phyloP scores from a whole-genome alignment of 805 yeast species.

The Hagleromyces aurorensis region DNA sequence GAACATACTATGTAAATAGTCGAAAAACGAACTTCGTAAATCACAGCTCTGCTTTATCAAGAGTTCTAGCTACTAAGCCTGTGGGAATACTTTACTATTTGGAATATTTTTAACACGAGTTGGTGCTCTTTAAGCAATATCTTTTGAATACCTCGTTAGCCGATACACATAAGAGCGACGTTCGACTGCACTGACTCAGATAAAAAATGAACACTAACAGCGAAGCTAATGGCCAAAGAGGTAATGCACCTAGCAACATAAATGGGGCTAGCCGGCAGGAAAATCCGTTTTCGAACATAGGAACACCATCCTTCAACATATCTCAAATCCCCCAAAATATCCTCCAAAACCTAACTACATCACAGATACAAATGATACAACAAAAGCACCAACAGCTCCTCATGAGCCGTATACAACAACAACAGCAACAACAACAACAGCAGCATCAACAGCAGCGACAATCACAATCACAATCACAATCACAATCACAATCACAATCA shows the following conservation, averaged over 20 bases:
- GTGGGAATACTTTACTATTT: too few relatives aligned
- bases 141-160: too few relatives aligned
- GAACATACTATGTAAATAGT: too few relatives aligned
- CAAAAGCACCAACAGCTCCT: slow-evolving; percentile 30
- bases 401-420: slow-evolving; percentile 25
- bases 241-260: slow-evolving; percentile 1
- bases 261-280: slow-evolving; percentile 5
- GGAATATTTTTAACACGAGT: too few relatives aligned
- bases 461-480: slow-evolving; percentile 7
- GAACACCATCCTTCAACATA: slow-evolving; percentile 29
- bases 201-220: slow-evolving; percentile 6
- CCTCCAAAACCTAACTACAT: slow-evolving; percentile 25
- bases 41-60: too few relatives aligned
- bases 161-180: too few relatives aligned
- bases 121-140: too few relatives aligned
- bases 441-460: slow-evolving; percentile 12
- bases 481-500: slow-evolving; percentile 4
- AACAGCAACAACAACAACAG: slow-evolving; percentile 15
- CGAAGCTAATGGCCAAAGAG: slow-evolving; percentile 4
- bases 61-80: too few relatives aligned
- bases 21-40: too few relatives aligned
- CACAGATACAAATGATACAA: slow-evolving; percentile 29
- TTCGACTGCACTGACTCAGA: too few relatives aligned
- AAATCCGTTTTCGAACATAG: slow-evolving; percentile 27
- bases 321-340: slow-evolving; percentile 30